Evolutionary conservation across 441 rosid species (phyloP).

Genomic region (Erysimum cheiri): DNA sequence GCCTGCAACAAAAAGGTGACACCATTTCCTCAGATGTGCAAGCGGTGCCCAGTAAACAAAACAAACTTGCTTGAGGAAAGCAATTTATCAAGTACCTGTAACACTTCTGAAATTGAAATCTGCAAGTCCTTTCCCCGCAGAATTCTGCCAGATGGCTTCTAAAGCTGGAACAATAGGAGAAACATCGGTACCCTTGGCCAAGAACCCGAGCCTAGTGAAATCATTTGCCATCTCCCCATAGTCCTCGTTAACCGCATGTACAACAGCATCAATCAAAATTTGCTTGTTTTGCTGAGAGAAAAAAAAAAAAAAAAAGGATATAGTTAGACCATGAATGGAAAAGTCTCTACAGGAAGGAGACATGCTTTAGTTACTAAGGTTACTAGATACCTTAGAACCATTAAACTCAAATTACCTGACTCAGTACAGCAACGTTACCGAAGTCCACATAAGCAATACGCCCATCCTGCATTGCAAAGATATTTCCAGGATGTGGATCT

Average conservation of each 20-base stretch:
- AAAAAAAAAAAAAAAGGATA: slow-evolving; percentile 29
- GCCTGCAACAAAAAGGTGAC: slow-evolving; percentile 55
- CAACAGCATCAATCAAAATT: slow-evolving; percentile 94
- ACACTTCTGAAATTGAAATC: slow-evolving; percentile 95
- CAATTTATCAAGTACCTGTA: slow-evolving; percentile 61
- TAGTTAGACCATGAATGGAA: slow-evolving; percentile 28
- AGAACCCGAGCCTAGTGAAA: slow-evolving; percentile 98
- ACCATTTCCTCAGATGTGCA: slow-evolving; percentile 24
- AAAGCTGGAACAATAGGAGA: slow-evolving; percentile 92
- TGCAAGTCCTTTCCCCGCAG: slow-evolving; percentile 86
- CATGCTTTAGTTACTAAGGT: slow-evolving; percentile 15
- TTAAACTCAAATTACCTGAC: slow-evolving; percentile 68
- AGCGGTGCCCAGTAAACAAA: slow-evolving; percentile 1
- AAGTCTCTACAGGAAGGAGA: slow-evolving; percentile 10
- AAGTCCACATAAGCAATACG: slow-evolving; percentile 98
- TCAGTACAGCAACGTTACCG: slow-evolving; percentile 96
- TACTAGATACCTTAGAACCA: slow-evolving; percentile 11
- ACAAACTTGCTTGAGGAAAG: background rate
- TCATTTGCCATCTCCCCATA: slow-evolving; percentile 98
- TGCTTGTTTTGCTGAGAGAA: slow-evolving; percentile 97
- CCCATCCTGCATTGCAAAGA: slow-evolving; percentile 96
- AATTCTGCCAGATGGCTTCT: slow-evolving; percentile 98
- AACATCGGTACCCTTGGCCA: slow-evolving; percentile 90
- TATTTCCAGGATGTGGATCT: slow-evolving; percentile 99
- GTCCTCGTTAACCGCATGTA: slow-evolving; percentile 98